Conservation (phyloP, 2,329 filamentous ascomycete genomes). For the Achaetomium macrosporum region DNA sequence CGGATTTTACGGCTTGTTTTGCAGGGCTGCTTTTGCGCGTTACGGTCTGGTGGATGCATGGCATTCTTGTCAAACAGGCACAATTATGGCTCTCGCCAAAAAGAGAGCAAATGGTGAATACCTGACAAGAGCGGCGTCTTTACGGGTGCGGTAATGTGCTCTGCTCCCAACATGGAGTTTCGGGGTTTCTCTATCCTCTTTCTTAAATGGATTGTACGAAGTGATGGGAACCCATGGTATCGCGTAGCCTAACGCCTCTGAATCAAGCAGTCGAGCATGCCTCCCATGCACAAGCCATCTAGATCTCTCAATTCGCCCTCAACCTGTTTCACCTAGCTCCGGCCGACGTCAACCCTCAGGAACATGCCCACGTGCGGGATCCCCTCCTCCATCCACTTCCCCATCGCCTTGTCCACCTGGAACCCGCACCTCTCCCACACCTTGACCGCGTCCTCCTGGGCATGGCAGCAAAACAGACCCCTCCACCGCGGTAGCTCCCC, state of each 20-base stretch:
- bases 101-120: conserved; percentile 23
- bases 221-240: conserved; percentile 6
- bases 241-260: not conserved
- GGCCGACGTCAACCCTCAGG: conserved; percentile 35
- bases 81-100: conserved; percentile 34
- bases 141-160: conserved; percentile 12
- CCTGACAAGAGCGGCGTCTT: conserved; percentile 16
- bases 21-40: conserved; percentile 40
- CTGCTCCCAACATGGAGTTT: conserved; percentile 13
- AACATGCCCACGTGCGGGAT: conserved; percentile 87
- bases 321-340: no score
- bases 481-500: conserved; percentile 54
- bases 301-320: not conserved
- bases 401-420: conserved; percentile 63
- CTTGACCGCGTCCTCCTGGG: conserved; percentile 59
- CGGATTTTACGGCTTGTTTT: conserved; percentile 37
- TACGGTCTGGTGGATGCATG: conserved; percentile 38
- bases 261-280: conserved; percentile 3
- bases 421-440: conserved; percentile 73
- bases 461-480: conserved; percentile 73
- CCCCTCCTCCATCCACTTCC: conserved; percentile 75
- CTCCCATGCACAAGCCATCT: not conserved
- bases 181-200: conserved; percentile 6
- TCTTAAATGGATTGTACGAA: not conserved
- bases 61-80: conserved; percentile 40